These are phyloP conservation scores for Bipolaris victoriae DNA, from an alignment of 2,329 filamentous ascomycete species.

Conservation along the genomic window DNA sequence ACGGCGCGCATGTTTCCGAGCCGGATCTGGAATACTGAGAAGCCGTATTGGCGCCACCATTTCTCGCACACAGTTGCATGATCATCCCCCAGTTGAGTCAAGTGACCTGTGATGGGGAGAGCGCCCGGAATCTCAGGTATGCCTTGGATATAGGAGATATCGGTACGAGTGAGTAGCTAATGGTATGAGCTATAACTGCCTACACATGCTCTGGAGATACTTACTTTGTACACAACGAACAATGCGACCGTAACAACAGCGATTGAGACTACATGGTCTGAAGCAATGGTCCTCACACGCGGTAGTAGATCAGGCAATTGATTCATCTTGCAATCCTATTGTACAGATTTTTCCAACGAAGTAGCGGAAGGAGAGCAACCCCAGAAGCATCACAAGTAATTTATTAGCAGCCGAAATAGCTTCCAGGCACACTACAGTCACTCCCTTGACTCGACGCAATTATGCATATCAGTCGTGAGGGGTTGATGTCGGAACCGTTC, in stretches of 20 bases:
- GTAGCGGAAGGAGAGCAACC: background rate
- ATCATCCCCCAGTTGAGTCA: constrained; percentile 59
- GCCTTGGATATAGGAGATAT: constrained; percentile 58
- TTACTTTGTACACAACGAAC: constrained; percentile 13
- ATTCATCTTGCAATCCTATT: constrained; percentile 2
- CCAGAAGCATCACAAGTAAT: background rate
- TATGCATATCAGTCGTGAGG: constrained; percentile 17
- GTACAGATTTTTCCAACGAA: background rate
- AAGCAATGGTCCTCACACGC: background rate
- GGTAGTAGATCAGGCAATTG: constrained; percentile 6
- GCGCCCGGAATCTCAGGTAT: constrained; percentile 60
- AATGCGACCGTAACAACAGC: background rate
- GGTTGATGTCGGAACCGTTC: constrained; percentile 18
- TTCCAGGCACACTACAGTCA: background rate
- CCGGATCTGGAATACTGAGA: constrained; percentile 60
- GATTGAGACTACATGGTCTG: background rate
- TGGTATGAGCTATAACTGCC: background rate
- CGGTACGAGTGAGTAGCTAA: constrained; percentile 46
- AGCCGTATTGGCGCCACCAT: constrained; percentile 57
- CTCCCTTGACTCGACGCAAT: background rate
- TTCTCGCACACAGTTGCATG: constrained; percentile 60
- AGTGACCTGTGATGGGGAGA: constrained; percentile 58
- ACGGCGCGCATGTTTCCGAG: constrained; percentile 61
- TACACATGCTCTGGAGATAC: no score
- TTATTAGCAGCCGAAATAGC: constrained; percentile 6